phyloP scores from a whole-genome alignment of 2,329 filamentous ascomycete species.

The Diplodia mutila region DNA sequence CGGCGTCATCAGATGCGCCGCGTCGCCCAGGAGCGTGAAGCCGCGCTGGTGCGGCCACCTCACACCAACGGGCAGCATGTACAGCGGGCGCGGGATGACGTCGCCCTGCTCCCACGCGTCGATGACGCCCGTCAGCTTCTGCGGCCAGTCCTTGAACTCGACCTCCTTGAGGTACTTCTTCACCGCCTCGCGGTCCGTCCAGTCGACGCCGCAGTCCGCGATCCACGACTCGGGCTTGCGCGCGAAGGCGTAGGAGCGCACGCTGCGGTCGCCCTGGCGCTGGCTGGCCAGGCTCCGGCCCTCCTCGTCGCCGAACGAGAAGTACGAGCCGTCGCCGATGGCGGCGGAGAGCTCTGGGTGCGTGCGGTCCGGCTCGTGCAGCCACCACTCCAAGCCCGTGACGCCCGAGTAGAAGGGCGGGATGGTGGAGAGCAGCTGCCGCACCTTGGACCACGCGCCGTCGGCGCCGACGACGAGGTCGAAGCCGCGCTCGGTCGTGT shows the following conservation, averaged over 20 bases:
- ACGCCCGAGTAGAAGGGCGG: conserved; percentile 55
- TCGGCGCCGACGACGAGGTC: conserved; percentile 55
- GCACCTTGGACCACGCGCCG: conserved; percentile 51
- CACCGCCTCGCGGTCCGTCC: conserved; percentile 43
- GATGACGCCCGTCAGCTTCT: conserved; percentile 30
- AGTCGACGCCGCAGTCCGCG: conserved; percentile 52
- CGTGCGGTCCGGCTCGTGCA: conserved; percentile 47
- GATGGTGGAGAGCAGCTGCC: conserved; percentile 36
- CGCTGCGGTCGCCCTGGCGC: conserved; percentile 55
- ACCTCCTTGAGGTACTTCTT: conserved; percentile 40
- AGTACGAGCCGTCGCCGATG: conserved; percentile 43
- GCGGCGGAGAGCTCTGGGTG: conserved; percentile 51
- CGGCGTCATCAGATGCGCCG: conserved; percentile 63
- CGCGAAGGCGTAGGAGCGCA: conserved; percentile 47
- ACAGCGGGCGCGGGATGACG: conserved; percentile 45
- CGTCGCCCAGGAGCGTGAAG: conserved; percentile 62
- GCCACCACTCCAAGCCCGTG: conserved; percentile 48
- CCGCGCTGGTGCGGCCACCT: conserved; percentile 55
- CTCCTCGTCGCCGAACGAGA: conserved; percentile 30
- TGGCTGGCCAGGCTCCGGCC: conserved; percentile 49
- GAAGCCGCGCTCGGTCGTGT: conserved; percentile 39
- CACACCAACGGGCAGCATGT: conserved; percentile 57
- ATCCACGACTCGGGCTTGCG: conserved; percentile 45
- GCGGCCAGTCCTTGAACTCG: conserved; percentile 36
- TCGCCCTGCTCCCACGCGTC: conserved; percentile 25